Evolutionary conservation across 176 grass and related monocot genomes (phyloP).

Genomic region (Phoenix dactylifera): DNA sequence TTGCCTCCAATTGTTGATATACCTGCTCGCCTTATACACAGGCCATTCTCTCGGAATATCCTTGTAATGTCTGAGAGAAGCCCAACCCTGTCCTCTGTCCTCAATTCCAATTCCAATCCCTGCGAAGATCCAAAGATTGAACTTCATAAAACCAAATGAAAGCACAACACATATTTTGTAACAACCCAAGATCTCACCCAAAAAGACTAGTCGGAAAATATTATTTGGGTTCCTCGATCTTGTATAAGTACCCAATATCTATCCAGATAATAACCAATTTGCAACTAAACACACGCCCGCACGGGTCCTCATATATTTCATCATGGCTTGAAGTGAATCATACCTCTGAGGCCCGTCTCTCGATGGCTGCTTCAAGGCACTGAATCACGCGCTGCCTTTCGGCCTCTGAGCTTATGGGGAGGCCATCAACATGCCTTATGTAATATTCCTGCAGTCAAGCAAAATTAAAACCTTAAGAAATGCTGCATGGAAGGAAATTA

Average conservation of each 20-base stretch:
- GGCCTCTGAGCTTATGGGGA: background rate
- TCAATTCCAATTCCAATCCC: slow-evolving; percentile 6
- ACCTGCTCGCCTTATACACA: background rate
- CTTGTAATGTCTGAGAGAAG: slow-evolving; percentile 7
- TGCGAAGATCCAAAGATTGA: background rate
- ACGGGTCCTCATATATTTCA: too few species aligned
- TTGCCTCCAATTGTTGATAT: background rate
- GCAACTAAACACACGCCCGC: too few species aligned
- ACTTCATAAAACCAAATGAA: background rate
- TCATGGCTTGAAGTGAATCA: background rate
- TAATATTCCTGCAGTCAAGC: slow-evolving; percentile 6
- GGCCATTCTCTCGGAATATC: slow-evolving; percentile 1
- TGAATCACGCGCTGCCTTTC: background rate
- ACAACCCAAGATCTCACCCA: too few species aligned
- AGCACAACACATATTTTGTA: background rate
- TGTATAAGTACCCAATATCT: too few species aligned
- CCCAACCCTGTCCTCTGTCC: background rate
- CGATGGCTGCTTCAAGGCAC: slow-evolving; percentile 5
- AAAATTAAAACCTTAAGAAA: too few species aligned
- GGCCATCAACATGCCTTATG: slow-evolving; percentile 9
- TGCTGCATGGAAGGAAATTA: too few species aligned
- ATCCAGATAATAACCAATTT: too few species aligned
- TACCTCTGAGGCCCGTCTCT: slow-evolving; percentile 2
- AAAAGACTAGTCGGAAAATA: too few species aligned
- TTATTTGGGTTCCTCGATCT: too few species aligned